These are phyloP conservation scores for Radiomyces spectabilis DNA, from an alignment of 192 early-diverging fungal genomes.

Conservation along the genomic window DNA sequence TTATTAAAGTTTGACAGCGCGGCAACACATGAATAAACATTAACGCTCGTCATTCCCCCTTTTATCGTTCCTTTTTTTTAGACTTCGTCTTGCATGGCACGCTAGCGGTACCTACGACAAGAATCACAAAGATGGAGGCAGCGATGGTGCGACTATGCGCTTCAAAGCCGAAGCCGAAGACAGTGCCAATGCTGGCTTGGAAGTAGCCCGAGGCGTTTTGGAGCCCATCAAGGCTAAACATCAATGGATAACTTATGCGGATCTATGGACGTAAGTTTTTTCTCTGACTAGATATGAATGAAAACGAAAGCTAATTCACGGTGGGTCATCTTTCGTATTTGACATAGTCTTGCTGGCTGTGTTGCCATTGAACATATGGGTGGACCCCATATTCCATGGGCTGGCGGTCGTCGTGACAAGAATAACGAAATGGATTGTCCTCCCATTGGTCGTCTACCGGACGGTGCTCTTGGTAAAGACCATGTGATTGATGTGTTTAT, in stretches of 20 bases:
- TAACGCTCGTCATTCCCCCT: too few species aligned
- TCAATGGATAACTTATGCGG: slow-evolving; percentile 74
- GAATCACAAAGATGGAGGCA: slow-evolving; percentile 64
- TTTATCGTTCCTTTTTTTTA: slow-evolving; percentile 10
- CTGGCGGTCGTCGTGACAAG: slow-evolving; percentile 43
- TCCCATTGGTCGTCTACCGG: slow-evolving; percentile 62
- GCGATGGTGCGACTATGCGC: slow-evolving; percentile 47
- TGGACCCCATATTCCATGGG: slow-evolving; percentile 62
- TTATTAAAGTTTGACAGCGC: too few species aligned
- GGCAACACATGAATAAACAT: too few species aligned
- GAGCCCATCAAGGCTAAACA: slow-evolving; percentile 77
- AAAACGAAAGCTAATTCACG: not conserved
- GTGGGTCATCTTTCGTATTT: slow-evolving; percentile 29
- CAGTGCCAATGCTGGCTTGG: slow-evolving; percentile 74
- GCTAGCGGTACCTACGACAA: slow-evolving; percentile 70
- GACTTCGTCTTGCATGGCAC: slow-evolving; percentile 82
- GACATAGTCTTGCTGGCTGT: slow-evolving; percentile 47
- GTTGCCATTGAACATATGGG: slow-evolving; percentile 64
- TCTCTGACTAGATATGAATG: slow-evolving; percentile 52
- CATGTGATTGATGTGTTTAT: slow-evolving; percentile 54
- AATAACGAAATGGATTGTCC: slow-evolving; percentile 40
- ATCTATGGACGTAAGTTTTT: slow-evolving; percentile 71
- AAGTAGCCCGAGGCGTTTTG: slow-evolving; percentile 61
- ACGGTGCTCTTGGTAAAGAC: slow-evolving; percentile 47
- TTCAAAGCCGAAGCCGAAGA: slow-evolving; percentile 58